phyloP scores from a whole-genome alignment of 208 protist species.

The Leishmania braziliensis region DNA sequence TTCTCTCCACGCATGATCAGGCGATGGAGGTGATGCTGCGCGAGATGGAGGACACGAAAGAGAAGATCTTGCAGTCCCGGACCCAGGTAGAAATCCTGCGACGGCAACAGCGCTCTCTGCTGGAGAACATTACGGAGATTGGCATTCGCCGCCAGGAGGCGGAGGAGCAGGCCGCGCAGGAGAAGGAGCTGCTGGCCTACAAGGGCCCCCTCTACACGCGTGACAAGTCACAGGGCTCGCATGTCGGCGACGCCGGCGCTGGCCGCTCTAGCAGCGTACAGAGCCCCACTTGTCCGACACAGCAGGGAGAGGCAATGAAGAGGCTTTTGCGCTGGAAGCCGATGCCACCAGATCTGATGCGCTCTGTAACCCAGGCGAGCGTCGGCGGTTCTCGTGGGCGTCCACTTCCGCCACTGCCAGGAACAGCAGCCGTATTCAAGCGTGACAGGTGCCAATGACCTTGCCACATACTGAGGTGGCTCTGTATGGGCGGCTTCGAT shows the following conservation, averaged over 20 bases:
- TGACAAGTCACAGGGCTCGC: conserved; percentile 11
- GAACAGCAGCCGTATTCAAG: conserved; percentile 1
- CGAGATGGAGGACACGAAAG: conserved; percentile 74
- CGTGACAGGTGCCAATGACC: not conserved
- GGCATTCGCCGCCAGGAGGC: conserved; percentile 57
- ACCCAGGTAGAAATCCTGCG: conserved; percentile 69
- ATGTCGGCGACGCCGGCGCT: conserved; percentile 1
- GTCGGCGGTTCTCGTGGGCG: conserved; percentile 37
- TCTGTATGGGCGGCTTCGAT: not conserved
- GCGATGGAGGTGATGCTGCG: conserved; percentile 87
- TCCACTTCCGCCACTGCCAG: conserved; percentile 45
- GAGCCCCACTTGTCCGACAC: conserved; percentile 29
- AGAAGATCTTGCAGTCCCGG: conserved; percentile 53
- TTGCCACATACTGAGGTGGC: conserved; percentile 11
- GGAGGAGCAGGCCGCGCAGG: conserved; percentile 48
- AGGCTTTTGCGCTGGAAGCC: conserved; percentile 80
- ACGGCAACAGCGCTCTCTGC: conserved; percentile 72
- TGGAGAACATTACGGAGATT: conserved; percentile 87
- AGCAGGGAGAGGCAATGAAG: conserved; percentile 62
- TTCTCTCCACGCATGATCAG: conserved; percentile 89
- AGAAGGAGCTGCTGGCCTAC: conserved; percentile 14
- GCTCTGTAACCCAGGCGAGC: conserved; percentile 31
- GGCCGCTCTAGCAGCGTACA: not conserved
- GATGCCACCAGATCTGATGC: conserved; percentile 57
- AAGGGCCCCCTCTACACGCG: conserved; percentile 62